Base-by-base conservation (phyloP, 805 yeast genomes). In the Wickerhamiella slavikovae region DNA sequence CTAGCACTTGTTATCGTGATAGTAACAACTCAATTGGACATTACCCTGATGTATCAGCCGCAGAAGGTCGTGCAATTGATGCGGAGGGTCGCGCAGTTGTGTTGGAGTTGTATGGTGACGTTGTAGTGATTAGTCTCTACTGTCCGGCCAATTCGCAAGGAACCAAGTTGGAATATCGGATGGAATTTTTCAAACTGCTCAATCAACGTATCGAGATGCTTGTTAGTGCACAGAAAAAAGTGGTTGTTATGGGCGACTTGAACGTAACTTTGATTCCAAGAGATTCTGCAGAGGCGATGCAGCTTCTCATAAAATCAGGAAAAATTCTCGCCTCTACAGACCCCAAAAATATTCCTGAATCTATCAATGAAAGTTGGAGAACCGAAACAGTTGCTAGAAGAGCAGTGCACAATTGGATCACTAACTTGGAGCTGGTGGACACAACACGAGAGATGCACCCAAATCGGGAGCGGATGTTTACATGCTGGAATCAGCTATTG, bases 61-160 rank as follows among this genome's bases (percentile, higher is more conserved):
- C 47, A 12, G 54, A 51, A 3, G 65, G 57, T 0, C 34, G 56
- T 11, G 50, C 54, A 4, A 40, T 89, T 1, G 98, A 85, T 45
- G 45, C 64, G n/a, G 89, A 89, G 47, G 96, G 96, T 1, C 57
- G 98, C 25, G 66, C 78, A 35, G 62, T 82, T 2, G 61, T 78
- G 4, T 51, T 83, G 0, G 96, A 89, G 43, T 44, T 83, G 15
- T n/a, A n/a, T n/a, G 56, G 55, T 1, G 33, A 23, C 4, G 51
- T 48, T 34, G 54, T 56, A 1, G 66, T 71, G 1, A 62, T 58
- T 36, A 64, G 68, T 30, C 43, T 68, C 1, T 85, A 85, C 44
- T 85, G 95, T 46, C 96, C 96, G 0, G 96, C 96, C 1, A 79
- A 80, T 46, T 78, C 95, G 0, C 58, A 59, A 49, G 66, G 62